Percentiles rank a stretch among this genome's conserved stretches.
phyloP scores from a whole-genome alignment of 225 moss, liverwort and hornwort species.

The Pseudisothecium myosuroides region DNA sequence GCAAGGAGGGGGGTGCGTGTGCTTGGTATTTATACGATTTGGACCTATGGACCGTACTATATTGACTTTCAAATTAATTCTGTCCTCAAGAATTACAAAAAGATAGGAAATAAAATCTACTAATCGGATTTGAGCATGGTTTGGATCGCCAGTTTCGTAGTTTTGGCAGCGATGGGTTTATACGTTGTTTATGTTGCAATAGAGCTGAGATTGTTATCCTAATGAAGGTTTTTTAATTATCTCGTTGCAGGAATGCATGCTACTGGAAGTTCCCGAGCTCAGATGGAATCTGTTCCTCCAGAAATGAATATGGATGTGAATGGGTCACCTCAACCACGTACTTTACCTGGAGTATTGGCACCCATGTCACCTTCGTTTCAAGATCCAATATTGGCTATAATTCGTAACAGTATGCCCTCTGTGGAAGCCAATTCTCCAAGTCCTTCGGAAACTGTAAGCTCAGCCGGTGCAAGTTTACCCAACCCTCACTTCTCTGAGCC shows the following conservation, averaged over 20 bases:
- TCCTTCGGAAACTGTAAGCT: background rate
- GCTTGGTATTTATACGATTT: background rate
- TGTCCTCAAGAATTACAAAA: background rate
- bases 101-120: background rate
- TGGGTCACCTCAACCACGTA: background rate
- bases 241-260: background rate
- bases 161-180: background rate
- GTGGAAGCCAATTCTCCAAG: background rate
- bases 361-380: background rate
- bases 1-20: background rate
- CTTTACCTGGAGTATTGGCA: background rate
- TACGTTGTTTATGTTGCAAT: background rate
- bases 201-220: background rate
- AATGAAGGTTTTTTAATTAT: background rate
- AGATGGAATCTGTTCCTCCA: background rate
- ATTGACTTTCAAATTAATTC: background rate
- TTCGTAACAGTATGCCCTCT: slow-evolving; percentile 9
- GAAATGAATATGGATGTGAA: background rate
- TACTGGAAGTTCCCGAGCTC: background rate
- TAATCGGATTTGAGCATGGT: background rate
- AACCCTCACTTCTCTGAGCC: background rate
- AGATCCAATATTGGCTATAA: slow-evolving; percentile 32
- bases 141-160: background rate
- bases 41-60: background rate
- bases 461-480: background rate